These are phyloP conservation scores for Salvia rosmarinus DNA, from an alignment of 257 asterid species.

Conservation along the genomic window DNA sequence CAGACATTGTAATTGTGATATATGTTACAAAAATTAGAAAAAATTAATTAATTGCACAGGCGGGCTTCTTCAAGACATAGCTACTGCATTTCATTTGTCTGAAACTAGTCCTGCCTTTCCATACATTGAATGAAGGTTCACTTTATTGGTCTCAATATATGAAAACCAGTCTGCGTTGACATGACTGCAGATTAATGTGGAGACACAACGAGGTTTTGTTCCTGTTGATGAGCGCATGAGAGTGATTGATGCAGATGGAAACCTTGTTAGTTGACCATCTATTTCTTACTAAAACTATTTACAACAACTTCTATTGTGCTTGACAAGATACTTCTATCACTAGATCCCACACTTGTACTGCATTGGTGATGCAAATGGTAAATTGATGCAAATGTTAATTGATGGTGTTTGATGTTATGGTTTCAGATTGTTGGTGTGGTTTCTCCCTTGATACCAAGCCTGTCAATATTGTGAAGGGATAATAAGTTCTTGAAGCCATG, in stretches of 20 bases:
- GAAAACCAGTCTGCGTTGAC: background rate
- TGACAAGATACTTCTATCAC: slow-evolving; percentile 26
- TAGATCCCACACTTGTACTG: slow-evolving; percentile 89
- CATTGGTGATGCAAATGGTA: slow-evolving; percentile 85
- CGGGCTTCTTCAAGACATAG: background rate
- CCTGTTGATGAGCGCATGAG: slow-evolving; percentile 88
- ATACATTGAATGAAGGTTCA: background rate
- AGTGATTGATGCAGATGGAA: slow-evolving; percentile 74
- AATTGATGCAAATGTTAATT: no score
- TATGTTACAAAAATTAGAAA: background rate
- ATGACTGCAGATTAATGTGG: slow-evolving; percentile 69
- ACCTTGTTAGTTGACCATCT: slow-evolving; percentile 48
- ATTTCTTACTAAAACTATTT: slow-evolving; percentile 20
- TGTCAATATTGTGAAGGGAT: no score
- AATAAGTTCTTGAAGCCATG: no score
- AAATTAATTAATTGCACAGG: background rate
- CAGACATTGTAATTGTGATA: background rate
- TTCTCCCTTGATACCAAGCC: no score
- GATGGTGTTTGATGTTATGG: no score
- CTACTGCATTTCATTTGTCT: background rate
- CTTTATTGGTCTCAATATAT: slow-evolving; percentile 6
- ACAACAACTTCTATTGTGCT: background rate
- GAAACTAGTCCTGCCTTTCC: background rate
- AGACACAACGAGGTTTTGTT: slow-evolving; percentile 87
- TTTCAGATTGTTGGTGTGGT: no score